phyloP scores from a whole-genome alignment of 148 eudicot species.

The Dianthus caryophyllus region DNA sequence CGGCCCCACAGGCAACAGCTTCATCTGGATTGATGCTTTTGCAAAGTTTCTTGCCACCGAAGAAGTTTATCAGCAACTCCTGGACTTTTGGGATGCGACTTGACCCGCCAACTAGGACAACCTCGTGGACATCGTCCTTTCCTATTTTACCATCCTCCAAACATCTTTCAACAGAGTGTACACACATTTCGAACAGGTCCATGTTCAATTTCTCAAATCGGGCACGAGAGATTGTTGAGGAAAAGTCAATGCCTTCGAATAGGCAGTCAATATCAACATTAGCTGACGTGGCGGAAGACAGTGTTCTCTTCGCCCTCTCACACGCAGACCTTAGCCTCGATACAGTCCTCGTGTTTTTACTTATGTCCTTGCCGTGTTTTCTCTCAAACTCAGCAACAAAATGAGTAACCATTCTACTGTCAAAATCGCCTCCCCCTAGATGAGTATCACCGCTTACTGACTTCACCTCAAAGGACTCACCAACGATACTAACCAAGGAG shows the following conservation, averaged over 20 bases:
- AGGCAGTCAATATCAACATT: too few relatives aligned
- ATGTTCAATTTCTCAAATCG: constrained; percentile 13
- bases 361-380: too few relatives aligned
- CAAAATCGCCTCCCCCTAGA: too few relatives aligned
- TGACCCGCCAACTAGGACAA: constrained; percentile 19
- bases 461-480: constrained; percentile 2
- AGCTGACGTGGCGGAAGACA: too few relatives aligned
- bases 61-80: constrained; percentile 9
- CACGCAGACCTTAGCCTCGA: too few relatives aligned
- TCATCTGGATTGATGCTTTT: constrained; percentile 15
- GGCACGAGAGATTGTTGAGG: constrained; percentile 8
- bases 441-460: constrained; percentile 3
- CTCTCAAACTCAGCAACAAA: too few relatives aligned
- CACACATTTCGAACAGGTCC: constrained; percentile 7
- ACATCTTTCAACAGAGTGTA: constrained; percentile 6
- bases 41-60: too few relatives aligned
- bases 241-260: constrained; percentile 9
- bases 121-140: constrained; percentile 7
- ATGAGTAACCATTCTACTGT: too few relatives aligned
- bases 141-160: constrained; percentile 8
- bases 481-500: constrained; percentile 9
- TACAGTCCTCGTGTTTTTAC: too few relatives aligned
- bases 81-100: constrained; percentile 17
- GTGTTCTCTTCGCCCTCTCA: too few relatives aligned
- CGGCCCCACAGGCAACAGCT: constrained; percentile 17